A percentile compares a stretch with the other conserved stretches of the same genome.
These are phyloP conservation scores for Clathrus columnatus DNA, from an alignment of 768 basidiomycete genomes.

Conservation along the genomic window DNA sequence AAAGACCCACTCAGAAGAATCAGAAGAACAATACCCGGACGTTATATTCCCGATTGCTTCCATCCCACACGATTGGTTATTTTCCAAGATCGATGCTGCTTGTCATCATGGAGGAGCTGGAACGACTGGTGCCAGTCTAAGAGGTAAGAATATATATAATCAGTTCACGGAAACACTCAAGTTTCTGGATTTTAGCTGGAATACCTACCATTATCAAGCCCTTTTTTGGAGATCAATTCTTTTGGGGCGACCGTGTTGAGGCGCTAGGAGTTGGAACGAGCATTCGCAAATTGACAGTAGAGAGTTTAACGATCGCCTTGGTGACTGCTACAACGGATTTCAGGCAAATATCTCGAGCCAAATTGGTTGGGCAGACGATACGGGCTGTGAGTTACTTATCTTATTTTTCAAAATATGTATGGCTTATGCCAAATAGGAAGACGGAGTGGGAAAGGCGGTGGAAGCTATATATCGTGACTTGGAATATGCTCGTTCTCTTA, in stretches of 20 bases:
- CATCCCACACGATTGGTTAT: constrained; percentile 94
- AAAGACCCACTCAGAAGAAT: constrained; percentile 40
- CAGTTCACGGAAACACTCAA: neutral
- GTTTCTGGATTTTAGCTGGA: constrained; percentile 44
- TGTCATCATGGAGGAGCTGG: constrained; percentile 98
- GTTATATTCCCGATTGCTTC: constrained; percentile 81
- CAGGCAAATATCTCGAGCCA: constrained; percentile 85
- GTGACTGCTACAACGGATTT: constrained; percentile 73
- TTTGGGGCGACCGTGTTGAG: constrained; percentile 98
- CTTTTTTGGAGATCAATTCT: constrained; percentile 97
- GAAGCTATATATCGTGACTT: constrained; percentile 95
- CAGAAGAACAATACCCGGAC: constrained; percentile 61
- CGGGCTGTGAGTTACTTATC: constrained; percentile 46
- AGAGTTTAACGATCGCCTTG: constrained; percentile 71
- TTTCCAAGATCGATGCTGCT: constrained; percentile 87
- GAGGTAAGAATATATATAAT: constrained; percentile 47
- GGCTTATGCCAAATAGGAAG: constrained; percentile 53
- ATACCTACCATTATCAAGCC: constrained; percentile 94
- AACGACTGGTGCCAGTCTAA: constrained; percentile 87
- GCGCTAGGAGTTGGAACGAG: constrained; percentile 86
- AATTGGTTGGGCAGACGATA: constrained; percentile 77
- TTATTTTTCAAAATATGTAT: neutral
- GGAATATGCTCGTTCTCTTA: constrained; percentile 84
- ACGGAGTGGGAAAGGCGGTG: constrained; percentile 88
- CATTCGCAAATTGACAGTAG: constrained; percentile 80